phyloP scores from a whole-genome alignment of 371 early-diverging fungal genomes.

The Mortierella sp. region DNA sequence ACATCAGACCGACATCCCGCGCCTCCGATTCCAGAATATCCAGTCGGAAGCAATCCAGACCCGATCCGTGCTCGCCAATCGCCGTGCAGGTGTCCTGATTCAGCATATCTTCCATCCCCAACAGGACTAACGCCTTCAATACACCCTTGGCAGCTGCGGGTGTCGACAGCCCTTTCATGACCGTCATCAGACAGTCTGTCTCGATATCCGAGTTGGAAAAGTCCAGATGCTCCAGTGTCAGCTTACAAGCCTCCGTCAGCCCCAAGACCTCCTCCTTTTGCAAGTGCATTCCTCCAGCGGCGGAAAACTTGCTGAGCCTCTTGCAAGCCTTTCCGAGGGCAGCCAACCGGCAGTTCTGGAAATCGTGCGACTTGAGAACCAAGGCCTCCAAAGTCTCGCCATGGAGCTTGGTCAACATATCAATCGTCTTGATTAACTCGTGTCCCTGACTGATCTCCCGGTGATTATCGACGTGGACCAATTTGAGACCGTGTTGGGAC shows the following conservation, averaged over 20 bases:
- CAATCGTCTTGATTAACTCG: slow-evolving; percentile 36
- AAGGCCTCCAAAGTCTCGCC: slow-evolving; percentile 41
- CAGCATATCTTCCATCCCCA: slow-evolving; percentile 56
- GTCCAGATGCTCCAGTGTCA: slow-evolving; percentile 54
- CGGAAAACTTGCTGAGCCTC: slow-evolving; percentile 39
- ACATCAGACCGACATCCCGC: slow-evolving; percentile 43
- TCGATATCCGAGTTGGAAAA: slow-evolving; percentile 57
- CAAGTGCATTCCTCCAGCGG: slow-evolving; percentile 50
- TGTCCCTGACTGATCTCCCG: slow-evolving; percentile 56
- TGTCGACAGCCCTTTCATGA: slow-evolving; percentile 43
- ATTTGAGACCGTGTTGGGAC: slow-evolving; percentile 26
- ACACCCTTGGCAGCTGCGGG: slow-evolving; percentile 46
- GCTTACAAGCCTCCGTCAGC: slow-evolving; percentile 44
- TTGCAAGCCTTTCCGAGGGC: slow-evolving; percentile 39
- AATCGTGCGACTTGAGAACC: slow-evolving; percentile 54
- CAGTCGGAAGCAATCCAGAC: slow-evolving; percentile 53
- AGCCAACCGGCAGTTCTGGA: slow-evolving; percentile 44
- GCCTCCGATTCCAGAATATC: slow-evolving; percentile 57
- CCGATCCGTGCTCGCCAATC: slow-evolving; percentile 45
- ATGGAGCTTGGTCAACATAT: slow-evolving; percentile 24
- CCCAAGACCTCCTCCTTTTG: slow-evolving; percentile 36
- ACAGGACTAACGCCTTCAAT: slow-evolving; percentile 43
- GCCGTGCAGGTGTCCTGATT: slow-evolving; percentile 51
- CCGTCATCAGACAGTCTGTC: slow-evolving; percentile 32
- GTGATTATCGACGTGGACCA: slow-evolving; percentile 52